Evolutionary conservation across 352 stramenopile genomes (phyloP).

Genomic region (Phytophthora citricola): DNA sequence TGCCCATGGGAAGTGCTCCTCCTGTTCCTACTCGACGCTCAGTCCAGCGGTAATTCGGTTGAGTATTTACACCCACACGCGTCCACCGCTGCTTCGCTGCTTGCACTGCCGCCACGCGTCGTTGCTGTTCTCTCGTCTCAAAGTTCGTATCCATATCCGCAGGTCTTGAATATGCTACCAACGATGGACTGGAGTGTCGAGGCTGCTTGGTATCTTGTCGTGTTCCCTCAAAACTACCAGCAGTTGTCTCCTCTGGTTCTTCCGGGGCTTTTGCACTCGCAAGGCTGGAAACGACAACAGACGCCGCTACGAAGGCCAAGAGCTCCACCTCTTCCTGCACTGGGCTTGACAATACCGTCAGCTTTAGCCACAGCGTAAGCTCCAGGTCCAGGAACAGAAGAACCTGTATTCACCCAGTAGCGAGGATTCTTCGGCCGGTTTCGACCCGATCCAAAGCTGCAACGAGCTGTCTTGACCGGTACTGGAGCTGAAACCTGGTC

Average conservation of each 20-base stretch:
- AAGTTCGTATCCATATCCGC: slow-evolving; percentile 23
- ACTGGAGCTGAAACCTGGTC: slow-evolving; percentile 1
- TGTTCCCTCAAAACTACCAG: not conserved
- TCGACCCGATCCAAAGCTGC: slow-evolving; percentile 34
- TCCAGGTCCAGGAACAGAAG: slow-evolving; percentile 30
- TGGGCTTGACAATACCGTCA: slow-evolving; percentile 28
- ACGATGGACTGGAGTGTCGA: slow-evolving; percentile 22
- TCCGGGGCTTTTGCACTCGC: slow-evolving; percentile 22
- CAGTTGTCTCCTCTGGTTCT: slow-evolving; percentile 1
- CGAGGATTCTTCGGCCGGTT: slow-evolving; percentile 4
- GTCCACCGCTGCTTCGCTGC: slow-evolving; percentile 28
- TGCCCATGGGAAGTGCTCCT: slow-evolving; percentile 31
- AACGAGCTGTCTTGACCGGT: not conserved
- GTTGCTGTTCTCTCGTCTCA: slow-evolving; percentile 37
- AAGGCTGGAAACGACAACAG: slow-evolving; percentile 37
- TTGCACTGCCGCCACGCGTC: slow-evolving; percentile 31
- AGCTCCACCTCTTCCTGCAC: slow-evolving; percentile 18
- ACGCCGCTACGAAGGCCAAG: slow-evolving; percentile 19
- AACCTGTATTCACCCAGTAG: slow-evolving; percentile 21
- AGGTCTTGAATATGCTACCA: slow-evolving; percentile 20
- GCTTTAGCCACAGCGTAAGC: slow-evolving; percentile 36
- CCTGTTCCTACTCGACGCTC: slow-evolving; percentile 37
- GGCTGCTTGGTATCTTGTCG: slow-evolving; percentile 25
- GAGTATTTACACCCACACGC: slow-evolving; percentile 22
- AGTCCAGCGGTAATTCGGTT: slow-evolving; percentile 29